Percentiles rank a stretch among this genome's conserved stretches.
phyloP scores from a whole-genome alignment of 148 eudicot genomes.

The Arctostaphylos glauca region DNA sequence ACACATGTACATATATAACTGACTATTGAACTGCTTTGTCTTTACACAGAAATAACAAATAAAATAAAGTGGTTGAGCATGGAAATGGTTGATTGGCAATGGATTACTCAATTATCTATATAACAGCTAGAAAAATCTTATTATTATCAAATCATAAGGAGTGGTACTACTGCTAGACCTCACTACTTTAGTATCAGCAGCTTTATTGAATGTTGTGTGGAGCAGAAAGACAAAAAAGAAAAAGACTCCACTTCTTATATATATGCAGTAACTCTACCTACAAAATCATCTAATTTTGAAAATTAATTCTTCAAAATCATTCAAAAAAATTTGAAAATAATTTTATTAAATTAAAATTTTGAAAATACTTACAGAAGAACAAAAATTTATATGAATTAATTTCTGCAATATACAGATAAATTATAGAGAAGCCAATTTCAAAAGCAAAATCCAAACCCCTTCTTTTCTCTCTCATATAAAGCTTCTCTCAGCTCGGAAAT shows the following conservation, averaged over 20 bases:
- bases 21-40: no score
- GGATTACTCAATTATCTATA: background rate
- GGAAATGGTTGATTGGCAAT: background rate
- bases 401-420: no score
- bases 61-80: no score
- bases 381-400: no score
- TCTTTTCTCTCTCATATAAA: conserved; percentile 13
- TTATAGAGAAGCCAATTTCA: background rate
- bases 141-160: conserved; percentile 24
- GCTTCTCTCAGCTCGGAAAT: background rate
- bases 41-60: no score
- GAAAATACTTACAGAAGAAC: no score
- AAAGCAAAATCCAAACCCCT: background rate
- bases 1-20: no score
- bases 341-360: no score
- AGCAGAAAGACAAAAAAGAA: conserved; percentile 25
- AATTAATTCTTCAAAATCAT: no score
- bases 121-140: background rate
- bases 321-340: no score
- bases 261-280: no score
- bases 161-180: background rate
- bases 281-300: no score
- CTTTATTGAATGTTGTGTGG: conserved; percentile 24
- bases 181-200: conserved; percentile 10
- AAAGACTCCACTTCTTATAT: conserved; percentile 8